Percentiles rank a stretch among this genome's conserved stretches.
Conservation (phyloP, 441 rosid species). For the Metrosideros polymorpha region DNA sequence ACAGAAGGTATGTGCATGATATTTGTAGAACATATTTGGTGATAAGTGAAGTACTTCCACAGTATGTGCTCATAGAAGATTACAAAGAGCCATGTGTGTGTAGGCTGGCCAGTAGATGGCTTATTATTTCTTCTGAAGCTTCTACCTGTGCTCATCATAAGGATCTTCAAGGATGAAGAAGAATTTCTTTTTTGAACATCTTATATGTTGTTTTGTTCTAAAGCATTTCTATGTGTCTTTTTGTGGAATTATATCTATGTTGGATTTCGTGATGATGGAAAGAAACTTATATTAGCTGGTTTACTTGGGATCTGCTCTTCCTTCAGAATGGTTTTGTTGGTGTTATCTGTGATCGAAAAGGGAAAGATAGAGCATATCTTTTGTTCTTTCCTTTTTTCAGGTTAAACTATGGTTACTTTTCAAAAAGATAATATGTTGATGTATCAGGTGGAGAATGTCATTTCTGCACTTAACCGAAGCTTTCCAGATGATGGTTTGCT, state of each 20-base stretch:
- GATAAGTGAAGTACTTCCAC: neutral
- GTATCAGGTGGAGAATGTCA: constrained; percentile 77
- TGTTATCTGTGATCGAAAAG: neutral
- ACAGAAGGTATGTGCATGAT: constrained; percentile 48
- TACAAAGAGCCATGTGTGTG: neutral
- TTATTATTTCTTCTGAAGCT: neutral
- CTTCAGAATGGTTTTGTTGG: neutral
- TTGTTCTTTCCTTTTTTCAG: neutral
- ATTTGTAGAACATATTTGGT: neutral
- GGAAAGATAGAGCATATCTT: neutral
- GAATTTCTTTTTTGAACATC: neutral
- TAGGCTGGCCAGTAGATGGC: neutral
- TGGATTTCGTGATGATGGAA: neutral
- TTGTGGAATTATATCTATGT: neutral
- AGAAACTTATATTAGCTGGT: neutral
- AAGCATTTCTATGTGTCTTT: neutral
- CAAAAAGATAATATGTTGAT: neutral
- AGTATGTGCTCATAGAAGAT: neutral
- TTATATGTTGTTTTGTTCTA: neutral
- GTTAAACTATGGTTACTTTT: neutral
- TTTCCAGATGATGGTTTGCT: constrained; percentile 91
- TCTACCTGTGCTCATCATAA: neutral
- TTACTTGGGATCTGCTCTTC: neutral
- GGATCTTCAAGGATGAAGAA: neutral
- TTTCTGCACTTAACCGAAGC: constrained; percentile 48